Conservation (phyloP, 768 basidiomycete genomes). For the Sarcodon aspratus region DNA sequence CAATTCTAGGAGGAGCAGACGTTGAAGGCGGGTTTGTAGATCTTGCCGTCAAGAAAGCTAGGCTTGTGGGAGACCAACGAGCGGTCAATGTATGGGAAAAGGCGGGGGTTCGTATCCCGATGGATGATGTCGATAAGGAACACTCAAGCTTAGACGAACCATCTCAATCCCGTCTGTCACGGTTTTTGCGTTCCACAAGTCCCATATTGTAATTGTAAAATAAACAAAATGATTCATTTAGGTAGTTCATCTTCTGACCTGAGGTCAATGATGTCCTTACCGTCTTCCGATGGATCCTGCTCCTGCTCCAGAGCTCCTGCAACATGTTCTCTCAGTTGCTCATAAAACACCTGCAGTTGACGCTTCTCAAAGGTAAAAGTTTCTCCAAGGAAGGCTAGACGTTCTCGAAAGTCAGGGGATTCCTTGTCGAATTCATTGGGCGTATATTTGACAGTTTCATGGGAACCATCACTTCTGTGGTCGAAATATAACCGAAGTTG, state of each 20-base stretch:
- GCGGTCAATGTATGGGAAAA: slow-evolving; percentile 44
- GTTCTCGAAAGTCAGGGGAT: slow-evolving; percentile 37
- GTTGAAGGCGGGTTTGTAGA: slow-evolving; percentile 43
- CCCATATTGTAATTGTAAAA: neutral
- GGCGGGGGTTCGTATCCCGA: slow-evolving; percentile 24
- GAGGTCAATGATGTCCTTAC: neutral
- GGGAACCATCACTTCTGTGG: slow-evolving; percentile 22
- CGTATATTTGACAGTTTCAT: slow-evolving; percentile 43
- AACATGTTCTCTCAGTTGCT: slow-evolving; percentile 41
- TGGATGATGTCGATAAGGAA: neutral
- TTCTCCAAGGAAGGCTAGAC: slow-evolving; percentile 47
- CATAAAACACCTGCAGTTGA: slow-evolving; percentile 59
- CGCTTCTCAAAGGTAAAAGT: slow-evolving; percentile 59
- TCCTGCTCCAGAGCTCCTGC: slow-evolving; percentile 18
- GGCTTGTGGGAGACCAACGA: slow-evolving; percentile 27
- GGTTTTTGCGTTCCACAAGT: too few relatives aligned
- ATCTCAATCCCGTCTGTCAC: too few relatives aligned
- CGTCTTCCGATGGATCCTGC: slow-evolving; percentile 17
- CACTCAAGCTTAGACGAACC: neutral
- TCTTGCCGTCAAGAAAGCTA: slow-evolving; percentile 30
- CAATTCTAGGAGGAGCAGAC: slow-evolving; percentile 60
- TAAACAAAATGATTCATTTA: neutral
- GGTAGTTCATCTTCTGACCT: neutral
- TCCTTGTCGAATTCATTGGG: slow-evolving; percentile 61
- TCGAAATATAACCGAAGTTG: neutral